Conservation (phyloP, 139 green algal species). For the Micromonas pusilla region DNA sequence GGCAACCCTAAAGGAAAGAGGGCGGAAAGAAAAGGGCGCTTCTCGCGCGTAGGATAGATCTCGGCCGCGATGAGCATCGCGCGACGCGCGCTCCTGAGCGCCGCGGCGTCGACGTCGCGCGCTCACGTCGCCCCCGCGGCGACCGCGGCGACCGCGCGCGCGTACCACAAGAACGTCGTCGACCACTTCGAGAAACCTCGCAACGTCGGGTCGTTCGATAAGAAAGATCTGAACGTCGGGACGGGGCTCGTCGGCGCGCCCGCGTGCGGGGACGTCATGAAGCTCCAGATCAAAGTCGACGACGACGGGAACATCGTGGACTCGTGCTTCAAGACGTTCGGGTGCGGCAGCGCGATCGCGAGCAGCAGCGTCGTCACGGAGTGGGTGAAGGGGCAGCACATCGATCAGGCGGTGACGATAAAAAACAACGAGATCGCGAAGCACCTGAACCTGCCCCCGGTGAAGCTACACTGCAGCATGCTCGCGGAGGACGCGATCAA, state of each 20-base stretch:
- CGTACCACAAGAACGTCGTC: constrained; percentile 87
- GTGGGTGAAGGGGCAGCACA: constrained; percentile 78
- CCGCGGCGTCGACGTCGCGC: too few relatives aligned
- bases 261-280: constrained; percentile 99
- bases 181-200: constrained; percentile 95
- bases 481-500: constrained; percentile 89
- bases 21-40: too few relatives aligned
- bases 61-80: too few relatives aligned
- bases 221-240: constrained; percentile 79
- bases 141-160: too few relatives aligned
- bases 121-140: too few relatives aligned
- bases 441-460: constrained; percentile 71
- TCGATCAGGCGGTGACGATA: constrained; percentile 78
- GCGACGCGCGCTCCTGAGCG: too few relatives aligned
- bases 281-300: constrained; percentile 94
- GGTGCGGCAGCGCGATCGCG: constrained; percentile 94
- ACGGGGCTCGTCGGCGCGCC: constrained; percentile 50
- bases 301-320: constrained; percentile 90
- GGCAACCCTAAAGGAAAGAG: too few relatives aligned
- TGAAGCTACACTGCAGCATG: constrained; percentile 99
- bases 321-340: constrained; percentile 99
- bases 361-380: constrained; percentile 89
- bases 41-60: too few relatives aligned
- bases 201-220: constrained; percentile 96
- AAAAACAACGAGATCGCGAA: constrained; percentile 85